Evolutionary conservation across 805 yeast genomes (phyloP).

Genomic region (Torulaspora franciscae): DNA sequence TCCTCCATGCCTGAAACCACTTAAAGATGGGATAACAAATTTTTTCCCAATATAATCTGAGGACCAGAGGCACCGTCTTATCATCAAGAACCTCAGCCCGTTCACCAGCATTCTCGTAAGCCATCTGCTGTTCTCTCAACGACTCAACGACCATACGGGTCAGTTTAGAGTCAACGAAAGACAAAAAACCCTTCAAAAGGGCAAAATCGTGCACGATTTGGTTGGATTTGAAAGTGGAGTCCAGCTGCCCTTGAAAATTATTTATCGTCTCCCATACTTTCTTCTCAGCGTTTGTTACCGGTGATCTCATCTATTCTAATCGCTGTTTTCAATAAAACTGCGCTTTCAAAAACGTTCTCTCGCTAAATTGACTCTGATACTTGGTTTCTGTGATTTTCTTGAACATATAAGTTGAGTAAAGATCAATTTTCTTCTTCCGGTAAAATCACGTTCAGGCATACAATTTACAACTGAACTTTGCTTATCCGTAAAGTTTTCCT

Average conservation of each 20-base stretch:
- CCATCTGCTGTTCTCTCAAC: constrained; percentile 7
- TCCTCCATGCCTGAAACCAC: constrained; percentile 43
- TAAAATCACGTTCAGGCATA: constrained; percentile 9
- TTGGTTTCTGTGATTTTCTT: constrained; percentile 1
- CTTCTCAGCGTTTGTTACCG: constrained; percentile 16
- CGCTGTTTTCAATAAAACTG: constrained; percentile 4
- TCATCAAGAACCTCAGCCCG: constrained; percentile 9
- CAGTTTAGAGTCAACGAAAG: constrained; percentile 30
- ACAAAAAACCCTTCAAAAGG: constrained; percentile 26
- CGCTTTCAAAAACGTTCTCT: constrained; percentile 1
- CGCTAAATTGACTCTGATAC: not conserved
- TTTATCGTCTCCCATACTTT: constrained; percentile 18
- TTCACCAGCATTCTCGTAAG: constrained; percentile 6
- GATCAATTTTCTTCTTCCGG: not conserved
- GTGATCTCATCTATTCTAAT: constrained; percentile 11
- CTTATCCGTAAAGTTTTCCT: not conserved
- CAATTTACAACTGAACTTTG: constrained; percentile 1
- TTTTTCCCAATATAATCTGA: constrained; percentile 55
- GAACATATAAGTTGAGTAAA: constrained; percentile 5
- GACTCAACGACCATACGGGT: constrained; percentile 16
- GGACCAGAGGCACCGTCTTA: constrained; percentile 25
- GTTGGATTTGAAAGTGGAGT: constrained; percentile 24
- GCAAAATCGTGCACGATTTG: constrained; percentile 29
- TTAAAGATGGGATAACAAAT: constrained; percentile 63
- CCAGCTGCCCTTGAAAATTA: constrained; percentile 22